Evolutionary conservation across 1,284 basidiomycete genomes (phyloP).

Genomic region (Irpex sp.): DNA sequence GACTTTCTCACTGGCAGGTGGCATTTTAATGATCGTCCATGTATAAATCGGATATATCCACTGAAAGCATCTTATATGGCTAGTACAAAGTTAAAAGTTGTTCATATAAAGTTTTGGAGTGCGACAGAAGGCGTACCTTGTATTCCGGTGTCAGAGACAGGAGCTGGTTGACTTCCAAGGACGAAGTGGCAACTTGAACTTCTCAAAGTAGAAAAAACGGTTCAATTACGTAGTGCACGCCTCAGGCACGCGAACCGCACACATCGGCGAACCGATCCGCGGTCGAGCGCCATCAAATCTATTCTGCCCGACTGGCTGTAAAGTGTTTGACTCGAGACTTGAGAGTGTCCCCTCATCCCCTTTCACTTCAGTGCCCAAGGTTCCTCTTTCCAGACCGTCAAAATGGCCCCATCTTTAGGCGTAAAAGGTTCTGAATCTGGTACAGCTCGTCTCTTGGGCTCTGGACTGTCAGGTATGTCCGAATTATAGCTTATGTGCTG

Average conservation of each 20-base stretch:
- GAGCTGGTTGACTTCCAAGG: neutral
- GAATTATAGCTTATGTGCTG: neutral
- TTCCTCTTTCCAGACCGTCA: neutral
- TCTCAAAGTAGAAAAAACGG: neutral
- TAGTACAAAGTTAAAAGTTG: neutral
- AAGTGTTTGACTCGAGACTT: neutral
- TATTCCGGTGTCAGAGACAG: neutral
- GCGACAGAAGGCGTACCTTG: neutral
- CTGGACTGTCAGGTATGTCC: conserved; percentile 80
- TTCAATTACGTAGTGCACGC: neutral
- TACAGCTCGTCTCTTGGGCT: conserved; percentile 87
- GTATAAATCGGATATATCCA: neutral
- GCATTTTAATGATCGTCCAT: neutral
- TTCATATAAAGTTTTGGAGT: neutral
- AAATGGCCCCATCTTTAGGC: conserved; percentile 60
- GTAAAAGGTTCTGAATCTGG: conserved; percentile 83
- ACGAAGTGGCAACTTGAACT: neutral
- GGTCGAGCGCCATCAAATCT: neutral
- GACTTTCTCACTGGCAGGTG: neutral
- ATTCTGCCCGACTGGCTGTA: neutral
- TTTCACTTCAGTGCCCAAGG: neutral
- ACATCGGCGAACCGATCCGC: neutral
- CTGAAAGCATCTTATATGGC: neutral
- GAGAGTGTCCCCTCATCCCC: neutral
- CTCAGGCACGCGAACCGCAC: neutral